Conservation (phyloP, 352 stramenopile genomes). For the Pythium sukuiense region DNA sequence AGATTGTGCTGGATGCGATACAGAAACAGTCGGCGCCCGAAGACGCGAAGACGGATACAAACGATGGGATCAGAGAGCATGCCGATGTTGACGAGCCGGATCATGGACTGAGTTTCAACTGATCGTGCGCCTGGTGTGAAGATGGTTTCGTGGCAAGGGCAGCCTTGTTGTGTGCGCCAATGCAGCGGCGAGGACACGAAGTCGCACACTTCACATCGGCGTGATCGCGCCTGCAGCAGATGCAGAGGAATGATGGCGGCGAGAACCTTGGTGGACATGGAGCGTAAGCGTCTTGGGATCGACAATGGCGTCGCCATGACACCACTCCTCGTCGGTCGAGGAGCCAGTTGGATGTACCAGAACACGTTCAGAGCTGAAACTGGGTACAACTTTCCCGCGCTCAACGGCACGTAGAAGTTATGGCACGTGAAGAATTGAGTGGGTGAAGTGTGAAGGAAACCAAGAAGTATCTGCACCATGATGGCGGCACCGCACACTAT, state of each 20-base stretch:
- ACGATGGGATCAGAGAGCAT: neutral
- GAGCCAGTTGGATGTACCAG: slow-evolving; percentile 8
- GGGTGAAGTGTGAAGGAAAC: neutral
- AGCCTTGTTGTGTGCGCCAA: slow-evolving; percentile 2
- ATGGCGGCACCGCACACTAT: neutral
- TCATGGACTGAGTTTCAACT: slow-evolving; percentile 2
- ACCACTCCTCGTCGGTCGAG: neutral
- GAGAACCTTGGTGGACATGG: neutral
- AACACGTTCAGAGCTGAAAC: slow-evolving; percentile 6
- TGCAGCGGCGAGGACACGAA: neutral
- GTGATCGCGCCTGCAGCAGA: neutral
- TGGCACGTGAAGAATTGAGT: slow-evolving; percentile 10
- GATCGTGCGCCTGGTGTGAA: slow-evolving; percentile 3
- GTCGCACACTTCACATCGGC: neutral
- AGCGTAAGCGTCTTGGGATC: neutral
- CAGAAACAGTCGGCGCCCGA: neutral
- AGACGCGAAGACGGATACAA: neutral
- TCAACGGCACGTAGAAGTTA: slow-evolving; percentile 21
- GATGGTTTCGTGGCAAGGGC: slow-evolving; percentile 1
- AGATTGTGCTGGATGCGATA: neutral
- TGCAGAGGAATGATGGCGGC: neutral
- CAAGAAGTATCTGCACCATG: neutral
- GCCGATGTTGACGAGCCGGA: slow-evolving; percentile 5
- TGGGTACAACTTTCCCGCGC: slow-evolving; percentile 1
- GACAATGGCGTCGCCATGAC: neutral